Percentiles rank a stretch among this genome's conserved stretches.
Evolutionary conservation across 257 asterid genomes (phyloP).

Genomic region (Lycium ferocissimum): DNA sequence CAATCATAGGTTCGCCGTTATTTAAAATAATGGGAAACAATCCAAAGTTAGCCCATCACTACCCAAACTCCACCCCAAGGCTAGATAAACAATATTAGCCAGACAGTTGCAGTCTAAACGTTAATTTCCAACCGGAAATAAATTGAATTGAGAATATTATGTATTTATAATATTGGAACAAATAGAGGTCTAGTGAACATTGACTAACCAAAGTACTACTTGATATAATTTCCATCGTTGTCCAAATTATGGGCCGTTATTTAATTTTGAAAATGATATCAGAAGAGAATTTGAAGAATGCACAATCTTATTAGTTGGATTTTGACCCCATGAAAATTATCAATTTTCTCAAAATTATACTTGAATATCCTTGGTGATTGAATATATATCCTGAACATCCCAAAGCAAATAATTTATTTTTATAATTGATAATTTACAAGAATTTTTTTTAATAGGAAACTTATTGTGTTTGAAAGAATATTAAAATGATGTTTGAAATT

Average conservation of each 20-base stretch:
- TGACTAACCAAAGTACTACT: not conserved
- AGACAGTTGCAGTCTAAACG: not conserved
- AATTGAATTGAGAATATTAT: no score
- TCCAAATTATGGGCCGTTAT: not conserved
- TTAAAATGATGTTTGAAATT: no score
- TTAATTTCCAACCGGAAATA: not conserved
- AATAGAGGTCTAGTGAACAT: not conserved
- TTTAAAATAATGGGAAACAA: no score
- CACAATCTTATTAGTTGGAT: not conserved
- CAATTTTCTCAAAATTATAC: not conserved
- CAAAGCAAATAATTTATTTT: not conserved
- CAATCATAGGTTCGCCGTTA: no score
- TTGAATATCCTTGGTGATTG: not conserved
- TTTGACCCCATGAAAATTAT: not conserved
- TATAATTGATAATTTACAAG: not conserved
- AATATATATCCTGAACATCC: not conserved
- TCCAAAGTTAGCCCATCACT: not conserved
- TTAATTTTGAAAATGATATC: not conserved
- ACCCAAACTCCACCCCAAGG: not conserved
- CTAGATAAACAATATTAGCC: not conserved
- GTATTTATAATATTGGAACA: not conserved
- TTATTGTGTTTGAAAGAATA: not conserved
- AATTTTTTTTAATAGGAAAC: not conserved
- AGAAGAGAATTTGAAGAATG: not conserved
- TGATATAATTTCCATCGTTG: not conserved